phyloP scores from a whole-genome alignment of 2,329 filamentous ascomycete species.

The Aspergillus transmontanensis region DNA sequence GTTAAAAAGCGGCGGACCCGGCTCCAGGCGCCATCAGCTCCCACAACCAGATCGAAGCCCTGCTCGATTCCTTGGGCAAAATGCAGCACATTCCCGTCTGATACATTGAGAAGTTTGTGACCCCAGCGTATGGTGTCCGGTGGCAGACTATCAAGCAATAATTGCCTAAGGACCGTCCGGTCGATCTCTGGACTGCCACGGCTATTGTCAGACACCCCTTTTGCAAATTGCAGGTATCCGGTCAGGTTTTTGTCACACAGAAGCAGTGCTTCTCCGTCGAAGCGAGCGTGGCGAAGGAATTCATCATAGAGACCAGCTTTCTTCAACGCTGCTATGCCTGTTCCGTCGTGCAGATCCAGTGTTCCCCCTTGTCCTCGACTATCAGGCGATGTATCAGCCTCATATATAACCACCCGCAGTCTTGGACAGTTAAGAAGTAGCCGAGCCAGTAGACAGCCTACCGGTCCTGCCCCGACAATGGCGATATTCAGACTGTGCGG shows the following conservation, averaged over 20 bases:
- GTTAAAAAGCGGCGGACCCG: constrained; percentile 25
- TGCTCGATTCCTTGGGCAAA: constrained; percentile 8
- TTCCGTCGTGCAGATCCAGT: constrained; percentile 31
- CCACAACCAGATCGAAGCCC: constrained; percentile 28
- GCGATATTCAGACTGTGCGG: neutral
- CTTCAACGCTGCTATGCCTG: constrained; percentile 27
- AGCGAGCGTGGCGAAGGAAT: constrained; percentile 18
- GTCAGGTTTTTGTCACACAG: neutral
- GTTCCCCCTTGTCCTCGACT: constrained; percentile 23
- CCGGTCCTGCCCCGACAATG: neutral
- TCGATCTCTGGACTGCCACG: constrained; percentile 7
- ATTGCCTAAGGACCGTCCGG: neutral
- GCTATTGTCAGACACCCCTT: neutral
- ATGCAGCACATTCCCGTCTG: constrained; percentile 7
- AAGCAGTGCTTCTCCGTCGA: neutral
- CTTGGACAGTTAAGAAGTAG: neutral
- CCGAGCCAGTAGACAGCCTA: neutral
- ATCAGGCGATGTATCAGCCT: constrained; percentile 21
- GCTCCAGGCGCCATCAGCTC: constrained; percentile 35
- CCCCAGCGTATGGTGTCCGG: neutral
- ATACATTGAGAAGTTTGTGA: neutral
- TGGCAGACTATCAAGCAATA: neutral
- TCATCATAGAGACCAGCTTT: constrained; percentile 26
- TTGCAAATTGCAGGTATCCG: neutral
- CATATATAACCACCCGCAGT: neutral